Evolutionary conservation across 1,284 basidiomycete genomes (phyloP).

Genomic region (Apiotrichum sp.): DNA sequence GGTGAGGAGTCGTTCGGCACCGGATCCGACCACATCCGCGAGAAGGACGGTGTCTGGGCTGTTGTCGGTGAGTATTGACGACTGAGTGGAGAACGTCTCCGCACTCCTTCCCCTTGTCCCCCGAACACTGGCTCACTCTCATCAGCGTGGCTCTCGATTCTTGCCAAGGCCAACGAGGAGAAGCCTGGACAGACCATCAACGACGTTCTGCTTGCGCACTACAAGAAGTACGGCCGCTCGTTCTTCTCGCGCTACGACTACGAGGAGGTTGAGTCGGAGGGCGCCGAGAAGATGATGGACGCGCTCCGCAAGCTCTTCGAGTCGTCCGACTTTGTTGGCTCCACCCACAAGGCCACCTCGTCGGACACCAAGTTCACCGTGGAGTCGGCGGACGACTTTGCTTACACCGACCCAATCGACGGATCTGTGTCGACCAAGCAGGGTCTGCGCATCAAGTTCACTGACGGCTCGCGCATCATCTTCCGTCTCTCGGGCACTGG

Average conservation of each 20-base stretch:
- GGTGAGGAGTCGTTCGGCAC: slow-evolving; percentile 99
- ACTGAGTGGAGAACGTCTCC: no score
- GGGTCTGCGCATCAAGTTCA: slow-evolving; percentile 86
- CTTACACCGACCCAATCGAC: slow-evolving; percentile 97
- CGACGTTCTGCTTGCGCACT: slow-evolving; percentile 79
- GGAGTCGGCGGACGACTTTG: slow-evolving; percentile 74
- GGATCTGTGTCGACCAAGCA: slow-evolving; percentile 89
- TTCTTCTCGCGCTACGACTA: slow-evolving; percentile 99
- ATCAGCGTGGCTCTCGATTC: slow-evolving; percentile 91
- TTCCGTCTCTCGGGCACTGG: slow-evolving; percentile 96
- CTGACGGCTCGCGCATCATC: slow-evolving; percentile 86
- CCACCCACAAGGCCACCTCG: slow-evolving; percentile 60
- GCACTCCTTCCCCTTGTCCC: no score
- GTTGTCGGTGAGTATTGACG: slow-evolving; percentile 61
- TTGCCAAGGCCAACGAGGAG: slow-evolving; percentile 84
- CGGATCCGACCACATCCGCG: slow-evolving; percentile 98
- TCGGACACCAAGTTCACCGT: slow-evolving; percentile 72
- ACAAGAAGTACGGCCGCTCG: slow-evolving; percentile 86
- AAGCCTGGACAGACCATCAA: slow-evolving; percentile 77
- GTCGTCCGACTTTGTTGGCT: slow-evolving; percentile 61
- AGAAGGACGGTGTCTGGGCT: slow-evolving; percentile 99
- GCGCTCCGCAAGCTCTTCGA: slow-evolving; percentile 68
- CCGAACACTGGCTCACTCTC: no score
- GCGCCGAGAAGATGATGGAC: slow-evolving; percentile 77
- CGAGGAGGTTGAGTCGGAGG: slow-evolving; percentile 90